Evolutionary conservation across 2,329 filamentous ascomycete species (phyloP), one percentile per base, ranked within the genome.

Genomic region (Drechslerella stenobrocha): DNA sequence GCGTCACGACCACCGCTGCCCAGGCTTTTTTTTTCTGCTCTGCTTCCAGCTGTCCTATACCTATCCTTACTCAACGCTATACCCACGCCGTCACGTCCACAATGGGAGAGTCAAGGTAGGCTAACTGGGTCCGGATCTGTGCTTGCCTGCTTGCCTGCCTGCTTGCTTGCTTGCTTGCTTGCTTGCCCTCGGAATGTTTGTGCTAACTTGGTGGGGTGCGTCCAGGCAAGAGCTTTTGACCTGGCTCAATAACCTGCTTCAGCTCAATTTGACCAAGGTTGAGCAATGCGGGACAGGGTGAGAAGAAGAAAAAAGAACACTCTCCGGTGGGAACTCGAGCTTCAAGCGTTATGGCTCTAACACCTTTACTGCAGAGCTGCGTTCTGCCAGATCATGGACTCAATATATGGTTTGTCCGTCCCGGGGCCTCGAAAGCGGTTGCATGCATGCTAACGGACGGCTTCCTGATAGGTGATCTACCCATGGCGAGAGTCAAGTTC

Each of bases 201-300:
- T 3, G 15, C 48, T 53, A 26, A 60, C 34, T 4, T 6, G 6
- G 2, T 5, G 9, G 15, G 9, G 24, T 20, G 4, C 22, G n/a
- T n/a, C 18, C 71, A 97, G 93, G 82, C 93, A 98, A 80, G 93
- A 98, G 81, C 85, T 98, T 74, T 82, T 98, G 74, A 84, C 86
- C 80, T 98, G 93, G 93, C 82, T 97, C 73, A 98, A 98, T 82
- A 92, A 89, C 82, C 88, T 98, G 70, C 86, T 98, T 52, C 90
- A 96, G 81, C 87, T 98, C 75, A 98, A 97, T 81, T 86, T 98
- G 75, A 97, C 88, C 75, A 97, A 96, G 80, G 90, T 98, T 77
- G 93, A 98, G 81, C 93, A 98, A 83, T 97, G 92, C 78, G 93
- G 93, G 77, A 97, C 92, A 75, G 93, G 92, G 92, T 97, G 86